phyloP scores from a whole-genome alignment of 2,329 filamentous ascomycete genomes.

The Penicillium hesseltinei region DNA sequence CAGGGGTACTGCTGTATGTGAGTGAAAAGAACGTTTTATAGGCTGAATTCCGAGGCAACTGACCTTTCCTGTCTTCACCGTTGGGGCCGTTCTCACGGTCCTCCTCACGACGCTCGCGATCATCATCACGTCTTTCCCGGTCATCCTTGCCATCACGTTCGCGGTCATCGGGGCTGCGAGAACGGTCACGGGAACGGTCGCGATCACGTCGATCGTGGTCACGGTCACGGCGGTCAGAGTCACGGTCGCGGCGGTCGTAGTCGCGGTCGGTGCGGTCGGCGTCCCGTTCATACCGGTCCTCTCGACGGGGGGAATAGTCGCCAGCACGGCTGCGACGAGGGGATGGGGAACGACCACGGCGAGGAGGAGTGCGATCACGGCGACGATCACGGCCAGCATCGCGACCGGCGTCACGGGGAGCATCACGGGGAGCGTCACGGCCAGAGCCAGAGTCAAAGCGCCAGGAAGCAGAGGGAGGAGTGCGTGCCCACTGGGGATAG shows the following conservation, averaged over 20 bases:
- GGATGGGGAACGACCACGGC: constrained; percentile 63
- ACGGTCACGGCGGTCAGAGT: constrained; percentile 62
- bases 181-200: constrained; percentile 26
- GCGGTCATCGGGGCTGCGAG: constrained; percentile 25
- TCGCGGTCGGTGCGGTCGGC: constrained; percentile 66
- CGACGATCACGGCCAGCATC: constrained; percentile 77
- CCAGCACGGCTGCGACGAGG: constrained; percentile 59
- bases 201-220: constrained; percentile 46
- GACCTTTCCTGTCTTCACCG: constrained; percentile 88
- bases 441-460: constrained; percentile 90
- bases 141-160: constrained; percentile 25
- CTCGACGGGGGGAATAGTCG: constrained; percentile 84
- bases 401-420: constrained; percentile 16
- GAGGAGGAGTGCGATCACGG: constrained; percentile 70
- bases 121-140: constrained; percentile 52
- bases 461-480: constrained; percentile 96
- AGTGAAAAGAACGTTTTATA: not conserved
- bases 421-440: constrained; percentile 51
- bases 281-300: constrained; percentile 78
- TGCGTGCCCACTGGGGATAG: constrained; percentile 83
- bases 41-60: constrained; percentile 12
- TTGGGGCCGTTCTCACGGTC: constrained; percentile 75
- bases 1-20: constrained; percentile 48
- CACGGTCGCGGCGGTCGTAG: constrained; percentile 67
- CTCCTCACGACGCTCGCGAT: constrained; percentile 67